A percentile compares a stretch with the other conserved stretches of the same genome.
Evolutionary conservation across 2,329 filamentous ascomycete genomes (phyloP).

Genomic region (Fusarium hostae): DNA sequence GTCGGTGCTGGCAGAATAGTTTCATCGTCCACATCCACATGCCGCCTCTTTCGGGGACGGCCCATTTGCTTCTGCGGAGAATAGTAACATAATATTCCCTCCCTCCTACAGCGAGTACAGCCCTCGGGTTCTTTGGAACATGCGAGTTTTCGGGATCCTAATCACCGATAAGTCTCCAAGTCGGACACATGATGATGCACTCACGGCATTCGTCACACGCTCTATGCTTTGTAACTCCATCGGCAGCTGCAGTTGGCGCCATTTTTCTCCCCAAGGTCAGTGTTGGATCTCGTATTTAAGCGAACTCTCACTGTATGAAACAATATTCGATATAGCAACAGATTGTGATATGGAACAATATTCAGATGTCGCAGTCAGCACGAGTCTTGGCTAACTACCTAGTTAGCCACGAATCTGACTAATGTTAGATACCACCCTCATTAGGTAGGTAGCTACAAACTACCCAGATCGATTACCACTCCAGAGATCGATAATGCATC

Average conservation of each 20-base stretch:
- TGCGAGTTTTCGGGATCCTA: slow-evolving; percentile 71
- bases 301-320: neutral
- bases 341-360: slow-evolving; percentile 5
- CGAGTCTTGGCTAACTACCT: neutral
- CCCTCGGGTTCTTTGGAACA: slow-evolving; percentile 71
- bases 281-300: neutral
- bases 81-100: slow-evolving; percentile 69
- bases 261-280: slow-evolving; percentile 20
- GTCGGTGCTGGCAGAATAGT: slow-evolving; percentile 6
- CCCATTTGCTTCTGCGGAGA: slow-evolving; percentile 75
- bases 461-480: neutral
- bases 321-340: neutral
- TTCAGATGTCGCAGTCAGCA: slow-evolving; percentile 9
- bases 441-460: neutral
- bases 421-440: slow-evolving; percentile 13
- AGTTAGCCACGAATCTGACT: slow-evolving; percentile 15
- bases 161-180: slow-evolving; percentile 46
- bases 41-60: slow-evolving; percentile 67
- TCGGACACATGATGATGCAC: slow-evolving; percentile 45
- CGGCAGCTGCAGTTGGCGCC: slow-evolving; percentile 31
- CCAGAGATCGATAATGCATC: neutral
- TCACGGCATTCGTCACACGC: slow-evolving; percentile 76
- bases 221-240: slow-evolving; percentile 61
- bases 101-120: slow-evolving; percentile 68
- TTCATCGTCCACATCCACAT: slow-evolving; percentile 51